Percentiles rank a stretch among this genome's conserved stretches.
These are phyloP conservation scores for Colletotrichum musicola DNA, from an alignment of 2,329 filamentous ascomycete species.

Conservation along the genomic window DNA sequence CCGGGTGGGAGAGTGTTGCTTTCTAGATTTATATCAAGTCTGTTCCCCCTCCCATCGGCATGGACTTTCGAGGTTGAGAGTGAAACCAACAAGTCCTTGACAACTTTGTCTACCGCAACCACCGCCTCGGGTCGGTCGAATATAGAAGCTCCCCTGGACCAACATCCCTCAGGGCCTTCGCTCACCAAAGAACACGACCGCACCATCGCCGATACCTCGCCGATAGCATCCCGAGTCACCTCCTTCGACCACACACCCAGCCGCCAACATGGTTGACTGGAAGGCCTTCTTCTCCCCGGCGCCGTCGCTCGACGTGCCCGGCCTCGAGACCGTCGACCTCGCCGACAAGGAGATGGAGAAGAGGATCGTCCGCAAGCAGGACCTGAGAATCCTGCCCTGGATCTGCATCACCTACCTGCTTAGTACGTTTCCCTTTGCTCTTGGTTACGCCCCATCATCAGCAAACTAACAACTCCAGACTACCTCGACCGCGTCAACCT, in stretches of 20 bases:
- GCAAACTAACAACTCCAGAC: constrained; percentile 30
- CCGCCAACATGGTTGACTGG: constrained; percentile 38
- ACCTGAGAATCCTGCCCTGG: constrained; percentile 49
- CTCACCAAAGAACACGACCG: not conserved
- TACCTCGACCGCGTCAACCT: constrained; percentile 50
- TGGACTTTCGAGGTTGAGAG: not conserved
- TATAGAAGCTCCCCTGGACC: not conserved
- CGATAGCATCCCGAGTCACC: not conserved
- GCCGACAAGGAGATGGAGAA: constrained; percentile 50
- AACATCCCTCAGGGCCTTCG: not conserved
- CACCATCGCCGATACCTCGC: constrained; percentile 19
- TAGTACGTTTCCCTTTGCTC: no score
- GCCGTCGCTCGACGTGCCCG: constrained; percentile 50
- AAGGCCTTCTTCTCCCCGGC: constrained; percentile 35
- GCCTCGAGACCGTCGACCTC: constrained; percentile 50
- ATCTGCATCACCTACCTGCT: constrained; percentile 48
- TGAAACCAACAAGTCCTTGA: constrained; percentile 3
- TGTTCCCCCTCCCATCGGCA: not conserved
- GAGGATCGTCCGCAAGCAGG: constrained; percentile 49
- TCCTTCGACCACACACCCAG: not conserved
- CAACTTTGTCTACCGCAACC: not conserved
- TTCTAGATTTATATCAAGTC: constrained; percentile 6
- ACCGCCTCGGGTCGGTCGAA: not conserved
- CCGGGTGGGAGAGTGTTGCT: not conserved
- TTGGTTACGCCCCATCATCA: no score